These are phyloP conservation scores for Salix caprea DNA, from an alignment of 345 rosid genomes.

Conservation along the genomic window DNA sequence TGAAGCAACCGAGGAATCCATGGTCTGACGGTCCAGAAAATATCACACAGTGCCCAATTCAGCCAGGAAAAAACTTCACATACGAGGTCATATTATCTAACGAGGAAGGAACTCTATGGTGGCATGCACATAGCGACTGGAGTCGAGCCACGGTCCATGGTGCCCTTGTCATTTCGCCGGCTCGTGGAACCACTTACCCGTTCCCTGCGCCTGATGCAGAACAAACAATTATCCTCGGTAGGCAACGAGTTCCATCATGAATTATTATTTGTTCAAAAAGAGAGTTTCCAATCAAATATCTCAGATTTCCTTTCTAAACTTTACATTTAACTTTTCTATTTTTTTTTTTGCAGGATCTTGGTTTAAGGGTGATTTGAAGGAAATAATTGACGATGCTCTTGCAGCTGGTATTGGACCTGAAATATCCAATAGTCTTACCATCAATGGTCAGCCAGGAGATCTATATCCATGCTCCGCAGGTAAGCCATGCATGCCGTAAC, in stretches of 20 bases:
- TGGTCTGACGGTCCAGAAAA: conserved; percentile 92
- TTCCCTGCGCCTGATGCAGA: conserved; percentile 1
- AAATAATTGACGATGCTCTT: conserved; percentile 11
- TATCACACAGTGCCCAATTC: conserved; percentile 81
- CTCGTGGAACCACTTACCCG: conserved; percentile 5
- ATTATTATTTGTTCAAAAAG: background rate
- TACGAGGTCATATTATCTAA: conserved; percentile 44
- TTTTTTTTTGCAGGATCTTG: conserved; percentile 20
- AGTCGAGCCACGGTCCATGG: conserved; percentile 85
- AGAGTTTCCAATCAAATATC: too few relatives aligned
- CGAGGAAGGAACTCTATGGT: conserved; percentile 87
- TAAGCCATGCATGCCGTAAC: background rate
- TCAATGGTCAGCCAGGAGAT: conserved; percentile 43
- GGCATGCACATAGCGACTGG: conserved; percentile 93
- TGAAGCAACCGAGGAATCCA: conserved; percentile 66
- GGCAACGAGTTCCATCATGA: background rate
- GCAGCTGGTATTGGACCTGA: conserved; percentile 40
- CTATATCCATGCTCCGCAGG: conserved; percentile 26
- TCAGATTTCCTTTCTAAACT: too few relatives aligned
- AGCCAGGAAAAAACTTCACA: conserved; percentile 63
- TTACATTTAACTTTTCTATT: too few relatives aligned
- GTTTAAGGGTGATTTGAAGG: conserved; percentile 34
- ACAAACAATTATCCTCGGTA: conserved; percentile 14
- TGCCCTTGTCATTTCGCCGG: conserved; percentile 32
- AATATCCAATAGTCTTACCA: conserved; percentile 26